Evolutionary conservation across 2,329 filamentous ascomycete species (phyloP), one percentile per base, ranked within the genome.

Genomic region (Trichoderma sp.): DNA sequence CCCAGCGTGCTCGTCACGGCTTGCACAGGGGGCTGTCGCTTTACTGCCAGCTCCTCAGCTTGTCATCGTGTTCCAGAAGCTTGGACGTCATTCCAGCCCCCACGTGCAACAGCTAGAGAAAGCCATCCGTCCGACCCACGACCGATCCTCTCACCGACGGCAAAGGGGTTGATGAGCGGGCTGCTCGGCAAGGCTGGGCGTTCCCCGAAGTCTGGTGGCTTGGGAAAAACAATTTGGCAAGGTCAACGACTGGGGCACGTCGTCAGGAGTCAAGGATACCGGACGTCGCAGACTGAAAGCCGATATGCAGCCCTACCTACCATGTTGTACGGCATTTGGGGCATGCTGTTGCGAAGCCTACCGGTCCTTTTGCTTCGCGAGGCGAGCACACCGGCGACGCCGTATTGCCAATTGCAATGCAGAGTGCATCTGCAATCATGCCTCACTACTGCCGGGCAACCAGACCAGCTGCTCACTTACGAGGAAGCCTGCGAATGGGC

Each of bases 231-330:
- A 59, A 48, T n/a, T 15, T 15, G 1, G 30, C 41, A 30, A 39
- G 43, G n/a, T 34, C 59, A 47, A 61, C 24, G 30, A 39, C 58
- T 19, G 48, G 58, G 48, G 50, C 41, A 55, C 39, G 59, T 47
- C 19, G 58, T 61, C 58, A 7, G 24, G 19, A 44, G 41, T 28
- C 50, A 54, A 52, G 41, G 59, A 26, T 55, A 24, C n/a, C 45
- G 28, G 57, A 39, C 19, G 15, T 5, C 26, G 50, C 26, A 34
- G 47, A 44, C 7, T 52, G 19, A 28, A 17, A 21, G 43, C 24
- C 59, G 41, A 55, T 39, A 55, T 61, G 58, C 58, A 61, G 58
- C 58, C 58, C 58, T 61, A 61, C 58, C 47, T 30, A 44, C 30
- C 58, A 61, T 61, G 48, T 44, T 41, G 48, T 24, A 61, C 58